phyloP scores from a whole-genome alignment of 2,329 filamentous ascomycete genomes.

The Pseudofabraea citricarpa region DNA sequence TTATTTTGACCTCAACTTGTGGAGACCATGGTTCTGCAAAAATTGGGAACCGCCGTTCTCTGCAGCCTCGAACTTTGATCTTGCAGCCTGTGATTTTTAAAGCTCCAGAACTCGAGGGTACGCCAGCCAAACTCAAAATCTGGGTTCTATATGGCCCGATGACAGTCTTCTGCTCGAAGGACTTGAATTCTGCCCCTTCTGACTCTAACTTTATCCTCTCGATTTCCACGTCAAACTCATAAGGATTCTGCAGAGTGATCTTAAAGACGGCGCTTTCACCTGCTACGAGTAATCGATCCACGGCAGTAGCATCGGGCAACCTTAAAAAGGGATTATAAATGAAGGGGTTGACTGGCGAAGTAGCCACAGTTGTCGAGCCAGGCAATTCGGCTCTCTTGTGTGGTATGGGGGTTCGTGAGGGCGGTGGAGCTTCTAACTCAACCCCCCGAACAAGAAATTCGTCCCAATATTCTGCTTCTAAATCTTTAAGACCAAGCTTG shows the following conservation, averaged over 20 bases:
- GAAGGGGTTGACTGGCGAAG: conserved; percentile 66
- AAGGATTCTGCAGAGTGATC: conserved; percentile 87
- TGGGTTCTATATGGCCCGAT: conserved; percentile 83
- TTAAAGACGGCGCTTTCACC: conserved; percentile 74
- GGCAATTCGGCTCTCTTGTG: conserved; percentile 52
- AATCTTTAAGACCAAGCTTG: conserved; percentile 63
- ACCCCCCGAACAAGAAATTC: conserved; percentile 84
- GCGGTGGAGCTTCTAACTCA: conserved; percentile 59
- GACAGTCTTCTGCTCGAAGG: conserved; percentile 56
- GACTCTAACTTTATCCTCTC: conserved; percentile 74
- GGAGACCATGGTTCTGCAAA: conserved; percentile 74
- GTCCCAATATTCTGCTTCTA: conserved; percentile 91
- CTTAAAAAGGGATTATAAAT: conserved; percentile 93
- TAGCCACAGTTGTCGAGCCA: conserved; percentile 31
- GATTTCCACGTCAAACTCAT: conserved; percentile 86
- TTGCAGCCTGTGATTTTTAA: conserved; percentile 73
- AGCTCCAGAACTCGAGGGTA: conserved; percentile 60
- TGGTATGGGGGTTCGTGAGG: conserved; percentile 58
- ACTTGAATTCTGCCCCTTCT: conserved; percentile 68
- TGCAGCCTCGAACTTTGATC: conserved; percentile 76
- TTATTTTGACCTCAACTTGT: conserved; percentile 66
- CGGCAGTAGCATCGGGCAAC: conserved; percentile 50
- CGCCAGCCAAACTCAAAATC: conserved; percentile 66
- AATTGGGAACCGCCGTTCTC: conserved; percentile 78
- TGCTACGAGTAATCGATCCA: conserved; percentile 69